Percentiles rank a stretch among this genome's conserved stretches.
Evolutionary conservation across 2,329 filamentous ascomycete species (phyloP).

Genomic region (Sporothrix pseudoabietina): DNA sequence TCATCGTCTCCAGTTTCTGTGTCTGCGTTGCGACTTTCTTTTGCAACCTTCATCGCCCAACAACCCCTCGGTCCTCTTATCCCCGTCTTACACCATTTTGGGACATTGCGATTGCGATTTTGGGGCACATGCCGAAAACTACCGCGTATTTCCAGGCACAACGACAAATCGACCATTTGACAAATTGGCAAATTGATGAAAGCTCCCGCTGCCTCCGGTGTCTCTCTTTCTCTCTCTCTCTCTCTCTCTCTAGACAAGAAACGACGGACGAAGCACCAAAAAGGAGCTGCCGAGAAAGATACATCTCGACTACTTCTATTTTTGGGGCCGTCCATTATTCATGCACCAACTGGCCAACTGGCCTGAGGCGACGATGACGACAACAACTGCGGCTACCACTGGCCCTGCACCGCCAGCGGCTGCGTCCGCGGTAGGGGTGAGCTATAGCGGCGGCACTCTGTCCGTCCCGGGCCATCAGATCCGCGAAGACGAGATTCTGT

Average conservation of each 20-base stretch:
- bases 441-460: conserved; percentile 32
- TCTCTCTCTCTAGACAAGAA: neutral
- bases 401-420: neutral
- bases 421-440: neutral
- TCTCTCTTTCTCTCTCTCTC: neutral
- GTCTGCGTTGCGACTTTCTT: neutral
- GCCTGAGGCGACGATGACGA: neutral
- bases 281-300: neutral
- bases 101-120: conserved; percentile 6
- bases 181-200: neutral
- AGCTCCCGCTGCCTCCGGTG: neutral
- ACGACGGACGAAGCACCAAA: neutral
- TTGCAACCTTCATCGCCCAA: neutral
- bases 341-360: neutral
- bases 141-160: conserved; percentile 33
- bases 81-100: conserved; percentile 28
- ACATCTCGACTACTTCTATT: neutral
- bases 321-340: neutral
- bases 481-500: conserved; percentile 41
- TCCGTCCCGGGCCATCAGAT: conserved; percentile 24
- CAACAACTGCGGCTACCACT: neutral
- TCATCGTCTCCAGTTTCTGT: neutral
- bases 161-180: conserved; percentile 8
- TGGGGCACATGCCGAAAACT: conserved; percentile 30
- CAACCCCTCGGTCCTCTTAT: neutral